Base-by-base conservation (phyloP, 257 asterid genomes). In the Avicennia marina region DNA sequence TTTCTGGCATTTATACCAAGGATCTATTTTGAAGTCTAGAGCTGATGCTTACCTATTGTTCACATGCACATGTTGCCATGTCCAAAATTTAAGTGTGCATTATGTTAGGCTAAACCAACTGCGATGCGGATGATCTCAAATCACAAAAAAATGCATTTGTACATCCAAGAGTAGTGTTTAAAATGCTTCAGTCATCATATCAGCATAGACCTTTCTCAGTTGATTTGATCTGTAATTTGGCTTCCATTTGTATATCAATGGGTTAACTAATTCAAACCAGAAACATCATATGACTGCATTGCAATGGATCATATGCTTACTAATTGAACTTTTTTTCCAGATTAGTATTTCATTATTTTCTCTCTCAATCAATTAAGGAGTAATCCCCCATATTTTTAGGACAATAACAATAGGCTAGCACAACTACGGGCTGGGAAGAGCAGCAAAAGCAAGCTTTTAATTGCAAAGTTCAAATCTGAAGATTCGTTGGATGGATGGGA, bases 391-490 rank as follows among this genome's bases (percentile, higher is more conserved):
- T 33, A 59, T 36, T 33, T 67, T 67, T 56, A 91, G 98, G 98
- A 91, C 75, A 83, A 83, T 65, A 88, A 91, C 77, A 88, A 91
- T 70, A 53, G 84, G 68, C 80, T 91, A 62, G 98, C 98, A 53
- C 98, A 91, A 63, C 69, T 83, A 50, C 84, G 98, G 54, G 94
- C 98, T 15, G 98, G 98, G 39, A 91, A 91, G 70, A 91, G 98
- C 84, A 91, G 98, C 87, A 91, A 91, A 77, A 91, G 98, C 77
- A 91, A 91, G 82, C 95, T 91, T 19, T 64, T 81, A 67, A 83
- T 91, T 22, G 72, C 95, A 11, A 91, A 91, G 68, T 91, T 91
- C 88, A 88, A 85, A 72, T 74, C 96, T 3, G 79, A 78, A 57
- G 94, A 91, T 54, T 68, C 95, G 21, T 58, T 88, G 85, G 65